Percentiles rank a stretch among this genome's conserved stretches.
Conservation (phyloP, 2,329 filamentous ascomycete genomes). For the Tricladium varicosporioides region DNA sequence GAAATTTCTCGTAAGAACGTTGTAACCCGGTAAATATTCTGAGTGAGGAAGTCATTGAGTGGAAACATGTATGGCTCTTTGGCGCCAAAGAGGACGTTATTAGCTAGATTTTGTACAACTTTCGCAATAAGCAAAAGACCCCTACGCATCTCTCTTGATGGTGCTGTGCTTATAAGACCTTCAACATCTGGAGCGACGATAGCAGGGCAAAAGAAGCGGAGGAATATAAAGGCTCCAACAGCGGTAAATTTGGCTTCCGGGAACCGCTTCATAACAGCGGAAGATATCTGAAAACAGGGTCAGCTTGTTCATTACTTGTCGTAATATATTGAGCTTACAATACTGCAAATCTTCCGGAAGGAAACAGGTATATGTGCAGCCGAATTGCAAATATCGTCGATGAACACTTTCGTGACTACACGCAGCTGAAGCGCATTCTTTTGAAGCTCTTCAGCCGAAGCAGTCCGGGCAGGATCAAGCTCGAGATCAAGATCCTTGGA, state of each 20-base stretch:
- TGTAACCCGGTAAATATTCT: constrained; percentile 67
- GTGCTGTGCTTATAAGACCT: constrained; percentile 57
- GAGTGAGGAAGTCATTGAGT: constrained; percentile 64
- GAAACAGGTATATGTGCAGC: constrained; percentile 58
- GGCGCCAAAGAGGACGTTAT: constrained; percentile 69
- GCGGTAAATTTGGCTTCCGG: constrained; percentile 71
- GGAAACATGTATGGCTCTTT: constrained; percentile 74
- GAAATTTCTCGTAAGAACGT: constrained; percentile 67
- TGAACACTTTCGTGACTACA: constrained; percentile 68
- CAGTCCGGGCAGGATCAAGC: constrained; percentile 61
- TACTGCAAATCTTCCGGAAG: constrained; percentile 66
- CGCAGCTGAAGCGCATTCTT: constrained; percentile 65
- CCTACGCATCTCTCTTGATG: constrained; percentile 67
- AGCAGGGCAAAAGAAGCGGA: constrained; percentile 70
- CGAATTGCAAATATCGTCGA: constrained; percentile 67
- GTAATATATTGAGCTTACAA: constrained; percentile 43
- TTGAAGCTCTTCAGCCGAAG: constrained; percentile 59
- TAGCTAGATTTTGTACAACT: constrained; percentile 68
- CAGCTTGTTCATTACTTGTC: constrained; percentile 1
- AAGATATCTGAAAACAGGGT: constrained; percentile 49
- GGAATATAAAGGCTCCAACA: constrained; percentile 68
- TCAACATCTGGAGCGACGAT: constrained; percentile 70
- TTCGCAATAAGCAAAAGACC: constrained; percentile 69
- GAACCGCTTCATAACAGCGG: constrained; percentile 61
- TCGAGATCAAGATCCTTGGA: constrained; percentile 68